These are phyloP conservation scores for Byssothecium circinans DNA, from an alignment of 2,329 filamentous ascomycete genomes.

Conservation along the genomic window DNA sequence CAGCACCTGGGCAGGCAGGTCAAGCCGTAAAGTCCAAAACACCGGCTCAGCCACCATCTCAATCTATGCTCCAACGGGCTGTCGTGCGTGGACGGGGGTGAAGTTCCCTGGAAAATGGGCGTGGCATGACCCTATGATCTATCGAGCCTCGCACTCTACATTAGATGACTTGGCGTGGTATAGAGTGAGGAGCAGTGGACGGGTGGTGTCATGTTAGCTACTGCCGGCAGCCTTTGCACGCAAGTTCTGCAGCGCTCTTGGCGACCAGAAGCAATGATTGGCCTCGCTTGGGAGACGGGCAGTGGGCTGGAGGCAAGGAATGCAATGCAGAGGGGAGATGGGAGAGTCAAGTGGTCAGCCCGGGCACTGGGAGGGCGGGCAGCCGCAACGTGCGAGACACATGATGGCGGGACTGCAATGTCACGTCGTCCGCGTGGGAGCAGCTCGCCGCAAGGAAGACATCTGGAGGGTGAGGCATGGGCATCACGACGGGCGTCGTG, in stretches of 20 bases:
- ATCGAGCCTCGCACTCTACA: slow-evolving; percentile 25
- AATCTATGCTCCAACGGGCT: slow-evolving; percentile 40
- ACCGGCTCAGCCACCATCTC: slow-evolving; percentile 41
- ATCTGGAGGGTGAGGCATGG: too few species aligned
- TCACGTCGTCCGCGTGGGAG: slow-evolving; percentile 32
- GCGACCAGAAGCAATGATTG: slow-evolving; percentile 19
- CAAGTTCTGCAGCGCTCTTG: slow-evolving; percentile 9
- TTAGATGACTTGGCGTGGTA: slow-evolving; percentile 14
- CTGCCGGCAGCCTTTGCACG: slow-evolving; percentile 29
- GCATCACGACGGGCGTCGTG: background rate
- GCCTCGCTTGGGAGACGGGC: slow-evolving; percentile 12
- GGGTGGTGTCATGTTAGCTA: slow-evolving; percentile 29
- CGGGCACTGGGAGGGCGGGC: slow-evolving; percentile 6
- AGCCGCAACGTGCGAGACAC: slow-evolving; percentile 42
- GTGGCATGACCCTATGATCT: too few species aligned
- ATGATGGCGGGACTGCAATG: slow-evolving; percentile 32
- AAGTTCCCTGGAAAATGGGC: slow-evolving; percentile 31
- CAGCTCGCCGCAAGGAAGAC: too few species aligned
- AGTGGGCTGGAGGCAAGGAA: slow-evolving; percentile 34
- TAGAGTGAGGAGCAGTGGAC: slow-evolving; percentile 9
- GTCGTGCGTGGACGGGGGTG: slow-evolving; percentile 33
- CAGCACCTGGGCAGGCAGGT: slow-evolving; percentile 19
- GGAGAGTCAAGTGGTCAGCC: slow-evolving; percentile 10
- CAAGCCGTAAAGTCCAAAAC: slow-evolving; percentile 27
- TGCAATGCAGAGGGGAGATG: slow-evolving; percentile 32